These are phyloP conservation scores for Elsinoe necatrix DNA, from an alignment of 2,329 filamentous ascomycete genomes.

Conservation along the genomic window DNA sequence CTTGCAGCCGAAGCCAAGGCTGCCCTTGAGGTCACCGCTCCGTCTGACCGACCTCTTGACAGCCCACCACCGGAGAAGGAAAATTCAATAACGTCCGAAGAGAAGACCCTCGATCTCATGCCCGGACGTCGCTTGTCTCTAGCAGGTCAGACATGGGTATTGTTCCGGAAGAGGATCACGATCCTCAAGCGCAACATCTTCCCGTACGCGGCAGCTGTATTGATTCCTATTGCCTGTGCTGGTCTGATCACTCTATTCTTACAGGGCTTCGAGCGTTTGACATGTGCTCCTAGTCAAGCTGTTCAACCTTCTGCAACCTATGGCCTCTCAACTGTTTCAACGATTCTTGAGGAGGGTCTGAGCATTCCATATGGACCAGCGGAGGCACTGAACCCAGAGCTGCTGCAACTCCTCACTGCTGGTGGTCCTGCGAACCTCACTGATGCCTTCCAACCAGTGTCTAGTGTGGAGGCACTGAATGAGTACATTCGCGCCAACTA, in stretches of 20 bases:
- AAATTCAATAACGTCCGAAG: conserved; percentile 13
- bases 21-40: conserved; percentile 18
- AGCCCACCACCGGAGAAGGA: conserved; percentile 16
- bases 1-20: conserved; percentile 69
- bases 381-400: conserved; percentile 25
- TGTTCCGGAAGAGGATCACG: conserved; percentile 69
- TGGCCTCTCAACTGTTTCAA: conserved; percentile 21
- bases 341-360: conserved; percentile 20
- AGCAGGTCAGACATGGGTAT: conserved; percentile 59
- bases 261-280: conserved; percentile 44
- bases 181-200: conserved; percentile 72
- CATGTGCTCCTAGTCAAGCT: conserved; percentile 36
- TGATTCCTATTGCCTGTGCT: conserved; percentile 71
- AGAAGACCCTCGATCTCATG: conserved; percentile 41
- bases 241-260: conserved; percentile 73
- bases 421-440: conserved; percentile 18
- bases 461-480: conserved; percentile 61
- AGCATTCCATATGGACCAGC: conserved; percentile 36
- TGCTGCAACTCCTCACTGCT: conserved; percentile 26
- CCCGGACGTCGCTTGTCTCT: conserved; percentile 64
- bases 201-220: conserved; percentile 63
- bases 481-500: conserved; percentile 55
- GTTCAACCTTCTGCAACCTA: not conserved
- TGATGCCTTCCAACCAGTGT: conserved; percentile 43
- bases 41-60: conserved; percentile 17